phyloP scores from a whole-genome alignment of 164 flowering plant genomes.

The Protea cynaroides region DNA sequence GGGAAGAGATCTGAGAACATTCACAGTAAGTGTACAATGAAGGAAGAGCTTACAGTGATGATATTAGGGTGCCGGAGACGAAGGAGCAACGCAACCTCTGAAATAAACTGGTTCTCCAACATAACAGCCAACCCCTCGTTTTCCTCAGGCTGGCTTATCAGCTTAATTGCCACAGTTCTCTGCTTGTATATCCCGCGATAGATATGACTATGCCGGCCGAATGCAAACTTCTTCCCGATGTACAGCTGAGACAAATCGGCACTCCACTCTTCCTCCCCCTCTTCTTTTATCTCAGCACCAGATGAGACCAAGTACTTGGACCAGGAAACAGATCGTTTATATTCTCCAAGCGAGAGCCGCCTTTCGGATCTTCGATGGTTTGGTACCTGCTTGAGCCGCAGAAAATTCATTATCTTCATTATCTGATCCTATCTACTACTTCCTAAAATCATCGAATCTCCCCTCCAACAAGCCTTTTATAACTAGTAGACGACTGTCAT shows the following conservation, averaged over 20 bases:
- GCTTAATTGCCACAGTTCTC: constrained; percentile 75
- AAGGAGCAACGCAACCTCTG: constrained; percentile 68
- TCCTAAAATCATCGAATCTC: constrained; percentile 11
- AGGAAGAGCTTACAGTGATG: constrained; percentile 52
- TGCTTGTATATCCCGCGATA: constrained; percentile 75
- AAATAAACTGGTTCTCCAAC: constrained; percentile 65
- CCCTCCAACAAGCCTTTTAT: background rate
- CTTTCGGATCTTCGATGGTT: constrained; percentile 39
- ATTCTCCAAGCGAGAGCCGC: constrained; percentile 72
- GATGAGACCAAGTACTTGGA: constrained; percentile 74
- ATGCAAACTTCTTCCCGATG: constrained; percentile 67
- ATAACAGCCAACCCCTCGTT: constrained; percentile 51
- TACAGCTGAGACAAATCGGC: constrained; percentile 80
- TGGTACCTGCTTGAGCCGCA: constrained; percentile 49
- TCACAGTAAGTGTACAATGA: too few species aligned
- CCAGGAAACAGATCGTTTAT: constrained; percentile 74
- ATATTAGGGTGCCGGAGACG: constrained; percentile 68
- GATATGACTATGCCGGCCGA: constrained; percentile 76
- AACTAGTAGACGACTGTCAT: background rate
- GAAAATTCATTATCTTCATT: constrained; percentile 65
- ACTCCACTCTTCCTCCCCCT: constrained; percentile 69
- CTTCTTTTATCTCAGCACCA: constrained; percentile 69
- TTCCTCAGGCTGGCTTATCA: constrained; percentile 79
- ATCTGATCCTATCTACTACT: constrained; percentile 17
- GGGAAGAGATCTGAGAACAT: too few species aligned